Evolutionary conservation across 305 asterid genomes (phyloP), one percentile per base, ranked within the genome.

Genomic region (Fraxinus dipetala): DNA sequence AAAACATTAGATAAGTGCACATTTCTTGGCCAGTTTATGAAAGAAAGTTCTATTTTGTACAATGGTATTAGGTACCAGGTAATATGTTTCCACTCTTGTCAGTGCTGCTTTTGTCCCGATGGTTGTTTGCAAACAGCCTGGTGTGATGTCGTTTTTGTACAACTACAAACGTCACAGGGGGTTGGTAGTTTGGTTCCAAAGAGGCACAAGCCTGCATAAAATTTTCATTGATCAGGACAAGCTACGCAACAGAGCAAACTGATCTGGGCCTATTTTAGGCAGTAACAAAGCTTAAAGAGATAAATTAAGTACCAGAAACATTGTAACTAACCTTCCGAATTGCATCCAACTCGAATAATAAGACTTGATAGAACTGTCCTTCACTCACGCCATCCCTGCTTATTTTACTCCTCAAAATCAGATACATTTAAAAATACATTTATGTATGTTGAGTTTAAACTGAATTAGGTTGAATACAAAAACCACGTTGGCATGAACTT

Each of bases 381-480:
- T 96, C 99, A 69, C 99, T 96, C 80, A 95, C 99, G 4, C 99
- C 99, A 85, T 95, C 99, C 93, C 99, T 96, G 91, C 76, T 75
- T 11, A 80, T 59, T 20, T 76, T 7, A 76, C 38, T 78, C 79
- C 26, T 78, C 59, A 20, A 72, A 72, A 26, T 84, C 45, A 88
- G 78, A 69, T 31, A 54, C 36, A 36, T 63, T 74, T 16, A 1
- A 32, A 32, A 24, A 34, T 67, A 74, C 78, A 32, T 67, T 38
- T 22, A 31, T 6, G 16, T 20, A 6, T 38, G 20, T 40, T 32
- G 9, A 32, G 43, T 40, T 65, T 13, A 14, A 22, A 48, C 13
- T 6, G 28, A n/a, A 72, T 18, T 26, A 28, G 3, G 18, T 20
- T 6, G 28, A 16, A 69, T 63, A 26, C 7, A 22, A 22, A 63